Base-by-base conservation (phyloP, 371 early-diverging fungal genomes). In the Apophysomyces ossiformis region DNA sequence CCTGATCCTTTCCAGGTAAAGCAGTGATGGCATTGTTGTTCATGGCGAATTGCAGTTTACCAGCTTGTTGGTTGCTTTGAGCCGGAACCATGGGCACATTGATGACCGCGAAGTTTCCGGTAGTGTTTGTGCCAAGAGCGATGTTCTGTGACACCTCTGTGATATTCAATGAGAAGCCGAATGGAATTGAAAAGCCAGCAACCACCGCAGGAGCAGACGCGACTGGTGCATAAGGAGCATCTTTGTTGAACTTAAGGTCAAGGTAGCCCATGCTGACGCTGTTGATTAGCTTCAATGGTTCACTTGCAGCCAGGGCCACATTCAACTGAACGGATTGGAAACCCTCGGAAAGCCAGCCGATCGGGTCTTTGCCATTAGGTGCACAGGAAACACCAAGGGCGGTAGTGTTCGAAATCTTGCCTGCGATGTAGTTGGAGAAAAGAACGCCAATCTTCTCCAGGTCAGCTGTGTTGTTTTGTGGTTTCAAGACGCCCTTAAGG, bases 321-420 rank as follows among this genome's bases (percentile, higher is more conserved):
- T 77, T 81, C 60, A 87, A 64, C 26, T 73, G 76, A 44, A 87
- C 78, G 41, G 82, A 73, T 61, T 81, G 76, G 74, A 89, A 82
- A 66, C 82, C 86, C 35, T 75, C 69, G 39, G 85, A 84, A 18
- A 89, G 77, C 89, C 89, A 89, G n/a, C 44, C 65, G 26, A 89
- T 78, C 16, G 82, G 69, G 54, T 89, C 75, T 37, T 70, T 67
- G 47, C 89, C 89, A 68, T 89, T 82, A 36, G 89, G 89, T 43
- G 83, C 74, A 46, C 78, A 80, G 41, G 87, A 85, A 3, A 89
- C 78, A 74, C 89, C 89, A 0, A 63, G 66, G 50, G 87, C 89
- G 37, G 78, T 69, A 11, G 86, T 85, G 32, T 74, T 73, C 13
- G 87, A 83, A 36, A 76, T 64, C 12, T 69, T 66, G 26, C 87